A percentile compares a stretch with the other conserved stretches of the same genome.
Evolutionary conservation across 805 yeast genomes (phyloP).

Genomic region (Candida patagonica): DNA sequence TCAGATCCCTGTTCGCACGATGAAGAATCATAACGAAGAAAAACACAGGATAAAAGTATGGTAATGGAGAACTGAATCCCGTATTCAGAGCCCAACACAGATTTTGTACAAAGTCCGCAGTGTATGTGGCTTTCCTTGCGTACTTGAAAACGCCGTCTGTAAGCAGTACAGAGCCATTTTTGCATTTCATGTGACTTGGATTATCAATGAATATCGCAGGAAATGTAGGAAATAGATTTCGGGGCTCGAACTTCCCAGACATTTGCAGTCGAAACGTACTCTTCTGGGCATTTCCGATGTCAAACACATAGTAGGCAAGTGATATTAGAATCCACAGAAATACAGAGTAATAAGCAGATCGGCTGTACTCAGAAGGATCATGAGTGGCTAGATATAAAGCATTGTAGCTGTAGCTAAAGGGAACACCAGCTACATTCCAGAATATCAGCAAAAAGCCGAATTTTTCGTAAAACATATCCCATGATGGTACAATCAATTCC

Average conservation of each 20-base stretch:
- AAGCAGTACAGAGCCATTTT: conserved; percentile 73
- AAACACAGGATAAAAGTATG: conserved; percentile 93
- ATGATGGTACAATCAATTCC: conserved; percentile 91
- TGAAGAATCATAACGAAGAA: conserved; percentile 81
- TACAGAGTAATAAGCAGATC: conserved; percentile 55
- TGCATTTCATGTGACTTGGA: conserved; percentile 79
- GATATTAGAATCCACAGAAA: conserved; percentile 48
- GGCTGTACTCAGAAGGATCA: conserved; percentile 71
- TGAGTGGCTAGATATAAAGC: conserved; percentile 77
- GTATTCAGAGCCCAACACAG: conserved; percentile 87
- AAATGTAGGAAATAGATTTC: conserved; percentile 90
- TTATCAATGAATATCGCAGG: conserved; percentile 75
- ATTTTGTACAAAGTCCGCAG: conserved; percentile 86
- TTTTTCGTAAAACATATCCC: conserved; percentile 99
- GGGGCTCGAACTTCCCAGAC: conserved; percentile 66
- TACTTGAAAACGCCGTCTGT: conserved; percentile 92
- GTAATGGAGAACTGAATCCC: conserved; percentile 80
- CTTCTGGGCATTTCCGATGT: conserved; percentile 91
- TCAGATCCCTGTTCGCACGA: conserved; percentile 80
- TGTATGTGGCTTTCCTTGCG: conserved; percentile 91
- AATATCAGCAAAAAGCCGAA: conserved; percentile 98
- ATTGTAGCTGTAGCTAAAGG: conserved; percentile 94
- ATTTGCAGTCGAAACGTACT: conserved; percentile 69
- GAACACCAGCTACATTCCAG: conserved; percentile 99
- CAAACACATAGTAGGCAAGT: conserved; percentile 82